Evolutionary conservation across 78 protist genomes (phyloP).

Genomic region (Dictyostelium purpureum): DNA sequence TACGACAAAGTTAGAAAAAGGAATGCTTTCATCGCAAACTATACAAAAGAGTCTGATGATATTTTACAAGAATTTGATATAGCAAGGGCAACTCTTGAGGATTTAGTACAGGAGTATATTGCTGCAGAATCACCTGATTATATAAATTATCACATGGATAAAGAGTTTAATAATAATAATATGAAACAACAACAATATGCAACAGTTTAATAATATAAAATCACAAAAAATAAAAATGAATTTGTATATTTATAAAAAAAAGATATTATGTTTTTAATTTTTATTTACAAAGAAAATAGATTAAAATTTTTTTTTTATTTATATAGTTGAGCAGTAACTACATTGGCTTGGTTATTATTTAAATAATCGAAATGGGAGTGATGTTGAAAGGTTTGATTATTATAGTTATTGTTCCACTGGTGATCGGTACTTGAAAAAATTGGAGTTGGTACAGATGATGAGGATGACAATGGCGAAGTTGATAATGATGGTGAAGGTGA

Average conservation of each 20-base stretch:
- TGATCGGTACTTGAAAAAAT: neutral
- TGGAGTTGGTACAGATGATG: neutral
- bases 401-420: neutral
- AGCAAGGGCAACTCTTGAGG: slow-evolving; percentile 43
- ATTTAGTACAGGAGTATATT: slow-evolving; percentile 21
- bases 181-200: neutral
- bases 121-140: slow-evolving; percentile 38
- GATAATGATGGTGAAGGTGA: neutral
- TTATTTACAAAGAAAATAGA: too few species aligned
- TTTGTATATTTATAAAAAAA: too few species aligned
- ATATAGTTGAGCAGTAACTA: too few species aligned
- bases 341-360: too few species aligned
- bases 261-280: too few species aligned
- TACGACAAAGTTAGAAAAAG: slow-evolving; percentile 89
- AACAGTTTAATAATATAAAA: neutral
- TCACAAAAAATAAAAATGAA: too few species aligned
- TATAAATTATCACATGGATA: slow-evolving; percentile 28
- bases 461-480: neutral
- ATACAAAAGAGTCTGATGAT: slow-evolving; percentile 75
- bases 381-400: too few species aligned
- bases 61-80: slow-evolving; percentile 94
- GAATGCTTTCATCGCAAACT: slow-evolving; percentile 81
- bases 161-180: neutral
- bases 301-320: too few species aligned
- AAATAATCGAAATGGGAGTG: too few species aligned